Percentiles rank a stretch among this genome's conserved stretches.
Evolutionary conservation across 805 yeast genomes (phyloP).

Genomic region (Cyberlindnera samutprakarnensis): DNA sequence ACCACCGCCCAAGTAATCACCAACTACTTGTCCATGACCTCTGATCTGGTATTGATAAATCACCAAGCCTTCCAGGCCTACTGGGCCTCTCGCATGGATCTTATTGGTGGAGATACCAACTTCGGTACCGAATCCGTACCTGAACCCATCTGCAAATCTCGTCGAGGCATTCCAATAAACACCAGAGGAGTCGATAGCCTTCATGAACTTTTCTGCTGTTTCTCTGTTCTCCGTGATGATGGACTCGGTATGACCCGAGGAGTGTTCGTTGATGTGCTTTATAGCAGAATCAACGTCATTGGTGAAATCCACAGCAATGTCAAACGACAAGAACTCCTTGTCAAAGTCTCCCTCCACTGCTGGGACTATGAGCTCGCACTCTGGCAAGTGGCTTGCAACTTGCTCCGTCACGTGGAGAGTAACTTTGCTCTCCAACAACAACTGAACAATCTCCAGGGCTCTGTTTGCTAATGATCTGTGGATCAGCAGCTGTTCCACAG

Average conservation of each 20-base stretch:
- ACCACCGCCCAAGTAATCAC: slow-evolving; percentile 90
- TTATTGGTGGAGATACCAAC: slow-evolving; percentile 97
- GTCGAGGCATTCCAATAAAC: slow-evolving; percentile 98
- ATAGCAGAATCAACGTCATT: slow-evolving; percentile 65
- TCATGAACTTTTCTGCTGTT: slow-evolving; percentile 69
- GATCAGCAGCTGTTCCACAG: slow-evolving; percentile 80
- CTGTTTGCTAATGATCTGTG: slow-evolving; percentile 34
- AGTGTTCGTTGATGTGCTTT: slow-evolving; percentile 77
- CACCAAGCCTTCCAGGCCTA: slow-evolving; percentile 93
- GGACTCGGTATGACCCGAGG: slow-evolving; percentile 94
- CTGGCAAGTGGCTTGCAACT: slow-evolving; percentile 24
- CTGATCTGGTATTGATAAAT: slow-evolving; percentile 90
- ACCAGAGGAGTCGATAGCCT: slow-evolving; percentile 90
- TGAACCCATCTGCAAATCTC: slow-evolving; percentile 96
- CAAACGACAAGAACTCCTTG: slow-evolving; percentile 77
- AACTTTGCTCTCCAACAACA: slow-evolving; percentile 58
- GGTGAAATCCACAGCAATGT: slow-evolving; percentile 67
- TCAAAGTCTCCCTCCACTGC: slow-evolving; percentile 66
- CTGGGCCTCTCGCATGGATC: slow-evolving; percentile 98
- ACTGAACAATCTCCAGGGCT: slow-evolving; percentile 30
- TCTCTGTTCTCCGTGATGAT: slow-evolving; percentile 72
- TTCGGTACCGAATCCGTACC: slow-evolving; percentile 98
- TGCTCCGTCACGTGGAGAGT: slow-evolving; percentile 60
- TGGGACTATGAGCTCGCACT: slow-evolving; percentile 29
- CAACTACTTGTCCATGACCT: slow-evolving; percentile 90